A percentile compares a stretch with the other conserved stretches of the same genome.
These are phyloP conservation scores for Begonia loranthoides DNA, from an alignment of 306 rosid genomes.

Conservation along the genomic window DNA sequence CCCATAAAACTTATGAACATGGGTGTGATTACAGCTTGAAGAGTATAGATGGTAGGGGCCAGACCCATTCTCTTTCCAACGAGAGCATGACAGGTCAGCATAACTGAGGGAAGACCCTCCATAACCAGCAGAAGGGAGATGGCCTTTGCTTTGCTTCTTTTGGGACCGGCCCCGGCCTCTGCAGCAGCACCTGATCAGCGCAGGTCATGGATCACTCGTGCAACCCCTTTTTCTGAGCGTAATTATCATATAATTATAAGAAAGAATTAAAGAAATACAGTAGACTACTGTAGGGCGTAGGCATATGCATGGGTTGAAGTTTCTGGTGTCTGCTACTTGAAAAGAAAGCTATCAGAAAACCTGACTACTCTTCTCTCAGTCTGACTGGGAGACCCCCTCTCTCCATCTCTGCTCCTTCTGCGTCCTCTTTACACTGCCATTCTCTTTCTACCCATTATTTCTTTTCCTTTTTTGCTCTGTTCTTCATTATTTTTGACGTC, in stretches of 20 bases:
- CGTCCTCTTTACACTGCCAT: not conserved
- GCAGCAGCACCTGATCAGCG: slow-evolving; percentile 37
- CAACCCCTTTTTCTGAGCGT: not conserved
- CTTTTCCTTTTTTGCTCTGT: too few species aligned
- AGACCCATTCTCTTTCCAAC: too few species aligned
- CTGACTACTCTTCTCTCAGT: slow-evolving; percentile 7
- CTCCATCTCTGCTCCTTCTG: slow-evolving; percentile 1
- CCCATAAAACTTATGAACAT: too few species aligned
- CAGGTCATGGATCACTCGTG: slow-evolving; percentile 37
- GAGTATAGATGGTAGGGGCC: too few species aligned
- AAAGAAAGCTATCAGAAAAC: slow-evolving; percentile 24
- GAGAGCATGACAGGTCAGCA: too few species aligned
- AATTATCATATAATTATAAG: slow-evolving; percentile 6
- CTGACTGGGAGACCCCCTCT: not conserved
- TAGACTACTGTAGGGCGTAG: not conserved
- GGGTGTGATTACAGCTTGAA: too few species aligned
- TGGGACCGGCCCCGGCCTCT: too few species aligned
- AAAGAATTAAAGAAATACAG: not conserved
- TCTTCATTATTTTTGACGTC: not conserved
- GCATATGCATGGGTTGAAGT: slow-evolving; percentile 50
- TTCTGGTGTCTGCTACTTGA: slow-evolving; percentile 19
- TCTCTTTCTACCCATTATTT: not conserved
- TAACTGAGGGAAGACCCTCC: too few species aligned
- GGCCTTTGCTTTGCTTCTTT: too few species aligned
- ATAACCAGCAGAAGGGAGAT: too few species aligned